phyloP scores from a whole-genome alignment of 2,329 filamentous ascomycete species.

The Shiraia bambusicola region DNA sequence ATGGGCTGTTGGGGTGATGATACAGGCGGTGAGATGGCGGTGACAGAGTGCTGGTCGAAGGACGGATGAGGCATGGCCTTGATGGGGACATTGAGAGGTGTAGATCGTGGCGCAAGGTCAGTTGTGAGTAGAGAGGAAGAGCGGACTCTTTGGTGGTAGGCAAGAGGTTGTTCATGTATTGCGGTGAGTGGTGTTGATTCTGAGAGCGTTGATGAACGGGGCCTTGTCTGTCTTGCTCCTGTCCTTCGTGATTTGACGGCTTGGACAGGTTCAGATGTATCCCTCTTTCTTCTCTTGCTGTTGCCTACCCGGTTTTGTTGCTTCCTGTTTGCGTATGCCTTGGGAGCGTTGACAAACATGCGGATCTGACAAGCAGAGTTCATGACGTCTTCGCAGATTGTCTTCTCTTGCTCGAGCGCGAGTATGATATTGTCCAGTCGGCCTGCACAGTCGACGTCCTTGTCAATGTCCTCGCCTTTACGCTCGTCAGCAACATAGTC shows the following conservation, averaged over 20 bases:
- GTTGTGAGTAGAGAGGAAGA: not conserved
- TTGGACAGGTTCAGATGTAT: slow-evolving; percentile 6
- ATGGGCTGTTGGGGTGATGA: not conserved
- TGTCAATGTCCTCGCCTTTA: slow-evolving; percentile 38
- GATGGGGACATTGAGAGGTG: not conserved
- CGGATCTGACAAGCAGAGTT: slow-evolving; percentile 38
- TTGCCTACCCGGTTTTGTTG: slow-evolving; percentile 38
- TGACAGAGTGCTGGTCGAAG: slow-evolving; percentile 2
- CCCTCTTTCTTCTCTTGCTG: slow-evolving; percentile 33
- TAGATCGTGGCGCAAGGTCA: slow-evolving; percentile 1
- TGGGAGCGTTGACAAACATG: slow-evolving; percentile 42
- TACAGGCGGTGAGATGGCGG: slow-evolving; percentile 2
- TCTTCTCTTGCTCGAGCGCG: slow-evolving; percentile 39
- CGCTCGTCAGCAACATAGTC: slow-evolving; percentile 40
- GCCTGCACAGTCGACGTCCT: slow-evolving; percentile 30
- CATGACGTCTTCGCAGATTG: slow-evolving; percentile 42
- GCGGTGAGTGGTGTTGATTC: slow-evolving; percentile 9
- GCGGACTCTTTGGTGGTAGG: not conserved
- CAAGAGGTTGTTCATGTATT: not conserved
- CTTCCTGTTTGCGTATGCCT: slow-evolving; percentile 37
- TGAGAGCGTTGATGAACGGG: slow-evolving; percentile 9
- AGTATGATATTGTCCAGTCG: slow-evolving; percentile 34
- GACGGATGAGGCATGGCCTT: not conserved
- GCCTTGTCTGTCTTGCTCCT: slow-evolving; percentile 4
- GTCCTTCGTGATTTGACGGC: slow-evolving; percentile 12